phyloP scores from a whole-genome alignment of 2,329 filamentous ascomycete species.

The Phaeomoniella chlamydospora region DNA sequence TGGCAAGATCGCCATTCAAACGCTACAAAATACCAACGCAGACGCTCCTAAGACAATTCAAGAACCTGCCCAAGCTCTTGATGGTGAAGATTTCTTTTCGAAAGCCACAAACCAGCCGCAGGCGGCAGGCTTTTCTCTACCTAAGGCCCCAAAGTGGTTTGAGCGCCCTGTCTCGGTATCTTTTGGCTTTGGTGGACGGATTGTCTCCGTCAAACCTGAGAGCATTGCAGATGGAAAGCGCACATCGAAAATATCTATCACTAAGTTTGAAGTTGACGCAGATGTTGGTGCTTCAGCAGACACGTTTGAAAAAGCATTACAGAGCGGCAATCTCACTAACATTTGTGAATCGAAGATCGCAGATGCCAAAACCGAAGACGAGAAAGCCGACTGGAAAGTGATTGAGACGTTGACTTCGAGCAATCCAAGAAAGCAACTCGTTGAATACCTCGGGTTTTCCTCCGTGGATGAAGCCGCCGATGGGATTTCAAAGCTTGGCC shows the following conservation, averaged over 20 bases:
- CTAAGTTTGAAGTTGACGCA: constrained; percentile 77
- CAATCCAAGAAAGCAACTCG: constrained; percentile 72
- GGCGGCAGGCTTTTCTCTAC: constrained; percentile 73
- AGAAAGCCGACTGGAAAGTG: constrained; percentile 92
- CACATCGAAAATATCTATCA: constrained; percentile 66
- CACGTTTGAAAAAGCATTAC: constrained; percentile 71
- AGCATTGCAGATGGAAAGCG: constrained; percentile 43
- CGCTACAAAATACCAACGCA: constrained; percentile 82
- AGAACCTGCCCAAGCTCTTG: constrained; percentile 53
- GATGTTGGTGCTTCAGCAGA: constrained; percentile 72
- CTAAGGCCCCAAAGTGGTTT: constrained; percentile 79
- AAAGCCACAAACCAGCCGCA: constrained; percentile 87
- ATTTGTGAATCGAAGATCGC: constrained; percentile 72
- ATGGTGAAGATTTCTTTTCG: constrained; percentile 93
- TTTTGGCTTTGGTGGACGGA: constrained; percentile 90
- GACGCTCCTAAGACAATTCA: constrained; percentile 50
- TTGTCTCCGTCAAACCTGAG: constrained; percentile 54
- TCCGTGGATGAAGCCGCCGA: constrained; percentile 40
- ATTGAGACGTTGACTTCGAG: constrained; percentile 76
- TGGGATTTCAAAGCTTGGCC: constrained; percentile 24
- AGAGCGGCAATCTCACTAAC: constrained; percentile 58
- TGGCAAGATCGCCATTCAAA: constrained; percentile 87
- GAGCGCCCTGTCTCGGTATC: constrained; percentile 72
- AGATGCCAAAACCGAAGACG: constrained; percentile 67
- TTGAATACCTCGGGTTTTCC: constrained; percentile 80